phyloP scores from a whole-genome alignment of 768 basidiomycete genomes.

The Tylopilus sp. region DNA sequence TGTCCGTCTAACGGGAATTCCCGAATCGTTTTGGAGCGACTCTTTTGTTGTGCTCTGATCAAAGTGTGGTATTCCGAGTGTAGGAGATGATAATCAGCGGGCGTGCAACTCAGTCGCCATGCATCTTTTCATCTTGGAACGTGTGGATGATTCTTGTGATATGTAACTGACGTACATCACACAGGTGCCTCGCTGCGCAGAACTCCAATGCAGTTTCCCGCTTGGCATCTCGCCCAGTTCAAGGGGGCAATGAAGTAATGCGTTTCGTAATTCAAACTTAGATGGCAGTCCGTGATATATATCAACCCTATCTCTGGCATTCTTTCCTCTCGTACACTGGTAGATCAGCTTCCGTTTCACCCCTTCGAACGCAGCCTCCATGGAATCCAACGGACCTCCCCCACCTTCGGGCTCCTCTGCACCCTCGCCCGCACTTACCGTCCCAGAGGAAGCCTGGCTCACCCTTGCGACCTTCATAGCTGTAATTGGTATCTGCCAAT shows the following conservation, averaged over 20 bases:
- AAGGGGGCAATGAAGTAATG: neutral
- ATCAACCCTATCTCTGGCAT: neutral
- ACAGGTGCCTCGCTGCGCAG: neutral
- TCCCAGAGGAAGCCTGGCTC: slow-evolving; percentile 19
- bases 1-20: neutral
- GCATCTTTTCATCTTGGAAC: neutral
- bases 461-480: slow-evolving; percentile 12
- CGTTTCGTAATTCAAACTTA: neutral
- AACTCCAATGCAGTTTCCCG: neutral
- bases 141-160: neutral
- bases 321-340: neutral
- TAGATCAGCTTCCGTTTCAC: neutral
- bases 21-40: neutral
- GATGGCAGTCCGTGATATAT: neutral
- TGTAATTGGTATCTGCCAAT: slow-evolving; percentile 23
- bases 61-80: neutral
- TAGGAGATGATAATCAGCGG: neutral
- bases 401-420: neutral
- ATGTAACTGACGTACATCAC: neutral
- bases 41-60: too few species aligned
- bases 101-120: neutral
- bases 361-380: neutral
- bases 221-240: neutral
- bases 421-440: neutral
- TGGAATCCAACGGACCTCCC: neutral